Evolutionary conservation across 257 asterid species (phyloP).

Genomic region (Primulina huaijiensis): DNA sequence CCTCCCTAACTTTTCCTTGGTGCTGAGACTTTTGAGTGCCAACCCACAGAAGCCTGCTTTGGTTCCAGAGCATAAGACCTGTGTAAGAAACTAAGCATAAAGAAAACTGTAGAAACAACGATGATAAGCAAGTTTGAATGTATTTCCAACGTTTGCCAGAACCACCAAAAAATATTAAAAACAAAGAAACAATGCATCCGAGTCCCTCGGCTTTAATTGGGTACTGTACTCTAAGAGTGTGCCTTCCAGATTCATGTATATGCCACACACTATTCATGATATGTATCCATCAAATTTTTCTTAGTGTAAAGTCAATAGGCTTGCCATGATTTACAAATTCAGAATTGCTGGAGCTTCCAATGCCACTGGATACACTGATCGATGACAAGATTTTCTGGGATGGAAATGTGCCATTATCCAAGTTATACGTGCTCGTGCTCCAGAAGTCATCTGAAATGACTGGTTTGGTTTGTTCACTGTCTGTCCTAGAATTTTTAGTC

Average conservation of each 20-base stretch:
- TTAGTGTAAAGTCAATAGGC: slow-evolving; percentile 19
- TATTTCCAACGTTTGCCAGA: neutral
- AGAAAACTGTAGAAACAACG: neutral
- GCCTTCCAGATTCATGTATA: neutral
- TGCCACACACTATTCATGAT: neutral
- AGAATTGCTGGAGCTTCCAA: slow-evolving; percentile 36
- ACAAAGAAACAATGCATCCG: neutral
- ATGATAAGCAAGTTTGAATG: neutral
- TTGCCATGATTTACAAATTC: slow-evolving; percentile 73
- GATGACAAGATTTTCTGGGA: slow-evolving; percentile 76
- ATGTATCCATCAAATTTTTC: neutral
- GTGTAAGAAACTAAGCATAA: slow-evolving; percentile 13
- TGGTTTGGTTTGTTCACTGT: slow-evolving; percentile 46
- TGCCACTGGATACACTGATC: slow-evolving; percentile 41
- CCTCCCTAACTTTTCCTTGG: slow-evolving; percentile 38
- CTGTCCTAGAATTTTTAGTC: slow-evolving; percentile 69
- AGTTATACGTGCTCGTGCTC: slow-evolving; percentile 74
- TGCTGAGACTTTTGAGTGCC: slow-evolving; percentile 35
- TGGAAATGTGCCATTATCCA: slow-evolving; percentile 53
- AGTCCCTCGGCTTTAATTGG: neutral
- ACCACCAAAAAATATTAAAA: neutral
- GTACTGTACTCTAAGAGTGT: neutral
- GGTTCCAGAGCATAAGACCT: slow-evolving; percentile 68
- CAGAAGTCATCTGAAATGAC: slow-evolving; percentile 68
- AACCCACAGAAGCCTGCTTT: slow-evolving; percentile 62